Evolutionary conservation across 371 early-diverging fungal genomes (phyloP).

Genomic region (Actinomortierella ambigua): DNA sequence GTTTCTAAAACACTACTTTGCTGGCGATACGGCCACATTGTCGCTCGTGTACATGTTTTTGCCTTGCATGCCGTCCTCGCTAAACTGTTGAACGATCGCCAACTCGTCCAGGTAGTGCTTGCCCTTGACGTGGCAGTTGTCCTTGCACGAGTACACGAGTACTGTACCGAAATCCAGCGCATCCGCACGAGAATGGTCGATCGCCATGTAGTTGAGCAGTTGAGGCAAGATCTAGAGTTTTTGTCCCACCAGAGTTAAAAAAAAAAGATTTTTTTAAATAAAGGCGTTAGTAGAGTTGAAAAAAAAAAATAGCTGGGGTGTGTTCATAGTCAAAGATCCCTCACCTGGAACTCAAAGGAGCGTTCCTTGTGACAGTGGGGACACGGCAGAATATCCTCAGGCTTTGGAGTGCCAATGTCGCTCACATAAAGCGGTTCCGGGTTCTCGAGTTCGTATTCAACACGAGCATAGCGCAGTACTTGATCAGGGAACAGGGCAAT

Average conservation of each 20-base stretch:
- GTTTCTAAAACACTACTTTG: too few species aligned
- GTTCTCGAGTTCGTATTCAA: constrained; percentile 65
- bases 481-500: constrained; percentile 85
- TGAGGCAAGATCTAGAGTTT: constrained; percentile 75
- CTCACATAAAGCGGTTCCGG: constrained; percentile 84
- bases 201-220: constrained; percentile 77
- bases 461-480: constrained; percentile 84
- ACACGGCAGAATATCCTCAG: constrained; percentile 70
- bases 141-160: constrained; percentile 85
- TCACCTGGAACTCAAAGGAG: constrained; percentile 92
- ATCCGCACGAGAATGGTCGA: constrained; percentile 73
- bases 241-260: neutral
- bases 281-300: neutral
- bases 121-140: constrained; percentile 73
- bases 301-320: neutral
- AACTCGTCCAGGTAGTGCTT: constrained; percentile 68
- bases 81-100: constrained; percentile 74
- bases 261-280: neutral
- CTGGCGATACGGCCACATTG: constrained; percentile 22
- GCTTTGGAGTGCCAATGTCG: constrained; percentile 64
- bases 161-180: constrained; percentile 94
- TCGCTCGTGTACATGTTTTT: constrained; percentile 33
- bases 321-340: too few species aligned
- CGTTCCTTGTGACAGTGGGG: constrained; percentile 75
- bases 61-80: constrained; percentile 66